Conservation (phyloP, 2,329 filamentous ascomycete species). For the Thelonectria discophora region DNA sequence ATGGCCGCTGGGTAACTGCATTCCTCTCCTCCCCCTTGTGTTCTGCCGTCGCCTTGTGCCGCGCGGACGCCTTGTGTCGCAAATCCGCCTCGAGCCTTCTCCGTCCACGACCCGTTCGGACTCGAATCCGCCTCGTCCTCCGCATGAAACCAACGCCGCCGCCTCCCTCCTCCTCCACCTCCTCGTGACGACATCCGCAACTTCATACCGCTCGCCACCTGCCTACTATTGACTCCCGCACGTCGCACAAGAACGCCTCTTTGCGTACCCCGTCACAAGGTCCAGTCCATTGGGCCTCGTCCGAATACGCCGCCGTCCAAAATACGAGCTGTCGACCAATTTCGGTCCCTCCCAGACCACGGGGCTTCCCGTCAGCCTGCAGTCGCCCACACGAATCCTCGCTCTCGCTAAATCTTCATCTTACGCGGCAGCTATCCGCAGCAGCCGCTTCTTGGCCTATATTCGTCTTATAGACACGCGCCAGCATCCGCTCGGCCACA, state of each 20-base stretch:
- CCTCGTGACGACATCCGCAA: slow-evolving; percentile 34
- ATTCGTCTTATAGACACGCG: slow-evolving; percentile 31
- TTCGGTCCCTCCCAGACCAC: slow-evolving; percentile 33
- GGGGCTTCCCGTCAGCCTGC: slow-evolving; percentile 38
- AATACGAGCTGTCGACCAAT: slow-evolving; percentile 48
- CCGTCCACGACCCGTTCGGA: slow-evolving; percentile 28
- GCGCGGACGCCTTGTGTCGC: slow-evolving; percentile 21
- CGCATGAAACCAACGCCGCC: slow-evolving; percentile 32
- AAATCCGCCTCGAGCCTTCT: slow-evolving; percentile 20
- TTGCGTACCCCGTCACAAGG: slow-evolving; percentile 36
- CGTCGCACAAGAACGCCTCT: slow-evolving; percentile 39
- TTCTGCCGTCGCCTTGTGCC: slow-evolving; percentile 14
- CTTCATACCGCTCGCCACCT: slow-evolving; percentile 31
- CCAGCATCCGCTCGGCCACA: slow-evolving; percentile 25
- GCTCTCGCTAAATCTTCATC: slow-evolving; percentile 36
- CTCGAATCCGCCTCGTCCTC: slow-evolving; percentile 19
- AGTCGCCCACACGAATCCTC: slow-evolving; percentile 38
- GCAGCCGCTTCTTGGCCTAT: slow-evolving; percentile 17
- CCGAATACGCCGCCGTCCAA: slow-evolving; percentile 31
- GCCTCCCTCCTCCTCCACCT: slow-evolving; percentile 13
- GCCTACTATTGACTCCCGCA: slow-evolving; percentile 35
- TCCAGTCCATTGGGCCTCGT: slow-evolving; percentile 40
- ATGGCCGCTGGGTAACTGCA: slow-evolving; percentile 44
- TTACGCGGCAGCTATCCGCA: slow-evolving; percentile 32
- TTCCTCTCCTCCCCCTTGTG: slow-evolving; percentile 26